Conservation (phyloP, 129 eudicot genomes). For the Apium graveolens region DNA sequence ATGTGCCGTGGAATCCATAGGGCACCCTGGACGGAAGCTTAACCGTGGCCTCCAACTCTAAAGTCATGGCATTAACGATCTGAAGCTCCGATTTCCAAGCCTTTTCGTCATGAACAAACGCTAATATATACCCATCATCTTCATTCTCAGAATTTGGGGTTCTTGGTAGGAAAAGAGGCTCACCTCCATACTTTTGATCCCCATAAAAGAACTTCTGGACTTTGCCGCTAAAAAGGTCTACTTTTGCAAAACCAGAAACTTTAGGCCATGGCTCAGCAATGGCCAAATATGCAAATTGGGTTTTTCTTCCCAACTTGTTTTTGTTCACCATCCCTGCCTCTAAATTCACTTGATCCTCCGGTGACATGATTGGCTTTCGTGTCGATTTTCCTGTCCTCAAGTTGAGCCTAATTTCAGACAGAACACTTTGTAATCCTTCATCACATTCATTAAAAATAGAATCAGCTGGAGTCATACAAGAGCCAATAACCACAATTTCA, state of each 20-base stretch:
- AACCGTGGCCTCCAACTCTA: constrained; percentile 41
- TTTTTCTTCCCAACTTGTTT: constrained; percentile 37
- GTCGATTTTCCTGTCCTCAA: constrained; percentile 37
- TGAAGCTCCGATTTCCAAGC: constrained; percentile 48
- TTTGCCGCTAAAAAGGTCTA: constrained; percentile 33
- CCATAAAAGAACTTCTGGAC: constrained; percentile 37
- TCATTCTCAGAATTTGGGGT: constrained; percentile 15
- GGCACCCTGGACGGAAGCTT: constrained; percentile 54
- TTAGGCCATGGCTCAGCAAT: constrained; percentile 67
- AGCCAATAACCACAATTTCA: constrained; percentile 51
- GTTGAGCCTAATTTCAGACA: constrained; percentile 44
- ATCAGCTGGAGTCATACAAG: constrained; percentile 62
- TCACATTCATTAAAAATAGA: constrained; percentile 58
- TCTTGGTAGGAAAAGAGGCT: constrained; percentile 45
- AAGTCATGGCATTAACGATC: constrained; percentile 35
- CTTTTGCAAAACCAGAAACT: constrained; percentile 56
- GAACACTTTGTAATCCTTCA: constrained; percentile 27
- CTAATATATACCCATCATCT: constrained; percentile 44
- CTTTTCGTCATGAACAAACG: constrained; percentile 51
- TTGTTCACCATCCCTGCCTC: constrained; percentile 66
- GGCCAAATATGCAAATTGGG: constrained; percentile 43
- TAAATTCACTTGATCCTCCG: constrained; percentile 34
- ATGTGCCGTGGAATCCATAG: constrained; percentile 58
- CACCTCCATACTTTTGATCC: constrained; percentile 37
- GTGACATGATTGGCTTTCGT: constrained; percentile 19